Evolutionary conservation across 306 rosid species (phyloP), one percentile per base, ranked within the genome.

Genomic region (Arachis stenosperma): DNA sequence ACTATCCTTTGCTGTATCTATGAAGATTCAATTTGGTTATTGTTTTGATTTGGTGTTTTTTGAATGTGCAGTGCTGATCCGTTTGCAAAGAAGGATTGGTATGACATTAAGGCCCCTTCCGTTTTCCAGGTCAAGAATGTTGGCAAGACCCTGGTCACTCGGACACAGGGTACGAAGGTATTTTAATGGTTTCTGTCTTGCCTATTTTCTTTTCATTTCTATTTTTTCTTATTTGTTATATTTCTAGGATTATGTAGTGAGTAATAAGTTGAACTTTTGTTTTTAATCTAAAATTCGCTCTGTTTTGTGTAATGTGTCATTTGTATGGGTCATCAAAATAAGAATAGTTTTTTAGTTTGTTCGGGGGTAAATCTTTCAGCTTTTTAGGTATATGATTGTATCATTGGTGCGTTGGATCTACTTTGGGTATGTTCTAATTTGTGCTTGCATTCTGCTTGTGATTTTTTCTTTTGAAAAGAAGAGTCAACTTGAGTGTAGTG

Each of bases 111-210:
- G 76, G 97, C 96, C 5, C 98, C 97, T 12, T 88, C 94, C 1
- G 63, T 91, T 12, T 91, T 94, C 82, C 77, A 64, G 57, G 76
- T 78, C 17, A 85, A 86, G 65, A 88, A 86, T 61, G 96, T 94
- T 9, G 97, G 98, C 40, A 94, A 94, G 46, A 94, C 98, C 57
- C 96, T 91, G 0, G 98, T 94, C 44, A 40, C 89, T 54, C 94
- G 97, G 60, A 94, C 97, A 33, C 99, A 94, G 88, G 99, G 99
- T 13, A 94, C 98, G 64, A 94, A 88, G 97, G 98, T 89, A 10
- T 56, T 47, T 36, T 5, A 67, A 30, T 12, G 54, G 10, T 40
- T 6, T 9, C 13, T 7, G 0, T 29, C n/a, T 22, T 8, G 3
- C 2, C 48, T 10, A 52, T 14, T 53, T 36, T 15, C 5, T 2